Evolutionary conservation across 192 early-diverging fungal genomes (phyloP).

Genomic region (Geranomyces michiganensis): DNA sequence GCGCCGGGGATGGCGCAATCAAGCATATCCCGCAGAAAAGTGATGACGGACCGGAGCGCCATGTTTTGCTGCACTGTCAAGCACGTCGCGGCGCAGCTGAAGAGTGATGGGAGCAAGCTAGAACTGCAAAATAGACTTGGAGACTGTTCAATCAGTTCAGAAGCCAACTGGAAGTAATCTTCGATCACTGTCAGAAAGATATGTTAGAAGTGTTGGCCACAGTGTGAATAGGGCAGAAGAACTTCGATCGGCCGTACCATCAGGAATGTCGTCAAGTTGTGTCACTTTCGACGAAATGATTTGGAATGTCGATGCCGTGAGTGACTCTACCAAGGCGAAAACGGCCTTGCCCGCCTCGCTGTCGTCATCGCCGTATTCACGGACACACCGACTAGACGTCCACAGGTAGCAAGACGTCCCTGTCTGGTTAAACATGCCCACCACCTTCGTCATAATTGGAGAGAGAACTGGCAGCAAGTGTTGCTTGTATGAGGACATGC

Average conservation of each 20-base stretch:
- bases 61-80: conserved; percentile 43
- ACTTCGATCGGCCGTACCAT: conserved; percentile 55
- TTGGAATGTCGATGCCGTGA: conserved; percentile 70
- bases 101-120: conserved; percentile 54
- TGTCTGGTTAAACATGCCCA: conserved; percentile 69
- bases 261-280: conserved; percentile 60
- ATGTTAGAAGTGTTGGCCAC: neutral
- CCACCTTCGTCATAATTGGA: conserved; percentile 62
- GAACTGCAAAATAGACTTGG: conserved; percentile 62
- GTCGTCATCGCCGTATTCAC: conserved; percentile 61
- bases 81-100: conserved; percentile 67
- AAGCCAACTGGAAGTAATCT: conserved; percentile 71
- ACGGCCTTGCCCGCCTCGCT: conserved; percentile 55
- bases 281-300: conserved; percentile 51
- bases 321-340: conserved; percentile 59
- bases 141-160: conserved; percentile 49
- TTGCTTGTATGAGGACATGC: conserved; percentile 58
- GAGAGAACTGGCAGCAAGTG: conserved; percentile 62
- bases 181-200: conserved; percentile 62
- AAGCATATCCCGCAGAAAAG: conserved; percentile 21
- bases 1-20: conserved; percentile 23
- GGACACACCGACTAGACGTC: conserved; percentile 70
- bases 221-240: conserved; percentile 5
- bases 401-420: conserved; percentile 77
- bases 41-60: conserved; percentile 34